phyloP scores from a whole-genome alignment of 805 yeast species.

The Wickerhamomyces queroliae region DNA sequence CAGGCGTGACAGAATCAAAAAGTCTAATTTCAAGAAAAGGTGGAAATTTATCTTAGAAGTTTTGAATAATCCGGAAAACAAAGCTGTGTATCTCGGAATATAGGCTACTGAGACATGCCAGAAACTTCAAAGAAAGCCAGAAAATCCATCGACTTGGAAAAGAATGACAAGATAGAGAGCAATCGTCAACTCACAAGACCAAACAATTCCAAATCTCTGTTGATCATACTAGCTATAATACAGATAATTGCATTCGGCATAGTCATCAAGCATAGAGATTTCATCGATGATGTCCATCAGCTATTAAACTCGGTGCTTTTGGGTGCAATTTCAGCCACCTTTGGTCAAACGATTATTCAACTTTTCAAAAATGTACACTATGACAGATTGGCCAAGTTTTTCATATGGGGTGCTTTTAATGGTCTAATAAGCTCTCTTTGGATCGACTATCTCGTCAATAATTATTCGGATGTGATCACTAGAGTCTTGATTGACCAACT shows the following conservation, averaged over 20 bases:
- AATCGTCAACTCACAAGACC: slow-evolving; percentile 1
- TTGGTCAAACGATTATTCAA: slow-evolving; percentile 20
- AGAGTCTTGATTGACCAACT: slow-evolving; percentile 48
- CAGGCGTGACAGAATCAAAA: no score
- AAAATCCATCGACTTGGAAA: slow-evolving; percentile 1
- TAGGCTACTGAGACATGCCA: no score
- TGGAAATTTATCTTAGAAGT: no score
- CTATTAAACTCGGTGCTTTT: slow-evolving; percentile 18
- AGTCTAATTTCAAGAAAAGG: no score
- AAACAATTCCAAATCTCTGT: slow-evolving; percentile 7
- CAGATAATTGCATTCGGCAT: slow-evolving; percentile 6
- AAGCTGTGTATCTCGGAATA: no score
- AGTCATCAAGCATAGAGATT: slow-evolving; percentile 17
- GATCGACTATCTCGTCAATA: slow-evolving; percentile 40
- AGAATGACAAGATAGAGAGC: slow-evolving; percentile 5
- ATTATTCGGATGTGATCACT: slow-evolving; percentile 28
- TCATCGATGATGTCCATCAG: slow-evolving; percentile 17
- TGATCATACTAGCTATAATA: slow-evolving; percentile 6
- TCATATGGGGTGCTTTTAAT: slow-evolving; percentile 55
- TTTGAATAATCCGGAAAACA: no score
- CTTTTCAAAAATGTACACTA: slow-evolving; percentile 15
- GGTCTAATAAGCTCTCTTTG: slow-evolving; percentile 50
- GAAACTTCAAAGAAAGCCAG: not conserved
- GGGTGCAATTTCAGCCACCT: slow-evolving; percentile 18
- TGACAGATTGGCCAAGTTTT: slow-evolving; percentile 34